Base-by-base conservation (phyloP, 768 basidiomycete species). In the Boletellus emodensis region DNA sequence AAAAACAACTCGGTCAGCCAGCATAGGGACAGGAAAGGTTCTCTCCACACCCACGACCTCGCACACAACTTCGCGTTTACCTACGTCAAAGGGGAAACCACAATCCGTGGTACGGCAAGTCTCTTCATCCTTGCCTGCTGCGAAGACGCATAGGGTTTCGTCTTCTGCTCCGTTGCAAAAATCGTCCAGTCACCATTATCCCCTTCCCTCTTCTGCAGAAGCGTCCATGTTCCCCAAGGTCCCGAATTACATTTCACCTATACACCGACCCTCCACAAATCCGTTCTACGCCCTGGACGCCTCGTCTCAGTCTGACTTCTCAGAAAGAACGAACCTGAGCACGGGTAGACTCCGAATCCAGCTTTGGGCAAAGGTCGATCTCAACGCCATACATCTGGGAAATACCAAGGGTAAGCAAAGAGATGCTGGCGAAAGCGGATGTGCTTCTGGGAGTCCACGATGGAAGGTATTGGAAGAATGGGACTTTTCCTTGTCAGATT, bases 261-360 rank as follows among this genome's bases (percentile, higher is more conserved):
- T 90, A 43, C 92, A 93, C 63, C 76, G 73, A 20, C 87, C 91
- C 4, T 94, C 93, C 1, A 93, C 87, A 1, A 89, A 92, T 64
- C 94, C 94, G 1, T 67, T 73, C 20, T 95, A 92, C 58, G 48
- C 74, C 1, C 69, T 88, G 15, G 83, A 93, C 59, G 63, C 75
- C 7, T 70, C 61, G 13, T 71, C 76, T 6, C 65, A 72, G 30
- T 67, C 65, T 24, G 82, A 84, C 43, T 84, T 85, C 60, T 73
- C 78, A 0, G 66, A 72, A 15, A 78, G 76, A 69, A 74, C 76
- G 2, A 74, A 87, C 59, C 63, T 78, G n/a, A 77, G 77, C 54
- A 73, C 75, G 3, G 69, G 76, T 41, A 72, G 60, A 37, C 59
- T 90, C 52, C 79, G 68, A 35, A 71, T 88, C 2, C 78, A 80